Evolutionary conservation across 139 green algal species (phyloP).

Genomic region (Chlamydomonas schloesseri): DNA sequence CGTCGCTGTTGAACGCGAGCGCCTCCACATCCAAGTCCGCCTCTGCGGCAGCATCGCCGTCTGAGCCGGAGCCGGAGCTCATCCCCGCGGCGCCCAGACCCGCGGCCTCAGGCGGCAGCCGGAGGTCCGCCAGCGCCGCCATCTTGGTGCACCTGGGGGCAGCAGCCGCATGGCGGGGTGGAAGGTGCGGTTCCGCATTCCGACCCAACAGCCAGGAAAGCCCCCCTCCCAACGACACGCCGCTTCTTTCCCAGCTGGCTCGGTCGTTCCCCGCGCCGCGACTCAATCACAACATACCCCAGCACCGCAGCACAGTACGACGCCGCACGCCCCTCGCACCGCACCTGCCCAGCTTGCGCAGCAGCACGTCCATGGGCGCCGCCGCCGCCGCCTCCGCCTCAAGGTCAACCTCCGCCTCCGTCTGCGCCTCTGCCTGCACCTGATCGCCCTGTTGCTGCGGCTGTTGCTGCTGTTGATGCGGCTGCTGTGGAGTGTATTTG

Average conservation of each 20-base stretch:
- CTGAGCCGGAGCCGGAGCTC: background rate
- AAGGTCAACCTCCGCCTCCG: too few species aligned
- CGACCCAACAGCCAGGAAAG: too few species aligned
- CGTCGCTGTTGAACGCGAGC: slow-evolving; percentile 58
- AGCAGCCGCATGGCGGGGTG: background rate
- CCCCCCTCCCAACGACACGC: too few species aligned
- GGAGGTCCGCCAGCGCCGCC: background rate
- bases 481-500: slow-evolving; percentile 19
- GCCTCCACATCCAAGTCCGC: slow-evolving; percentile 58
- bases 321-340: background rate
- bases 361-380: background rate
- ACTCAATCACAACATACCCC: too few species aligned
- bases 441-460: too few species aligned
- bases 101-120: background rate
- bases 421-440: background rate
- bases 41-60: background rate
- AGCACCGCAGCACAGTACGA: too few species aligned
- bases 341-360: slow-evolving; percentile 42
- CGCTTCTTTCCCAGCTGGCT: too few species aligned
- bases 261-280: too few species aligned
- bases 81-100: background rate
- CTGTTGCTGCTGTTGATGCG: slow-evolving; percentile 18
- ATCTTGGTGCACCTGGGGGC: slow-evolving; percentile 29
- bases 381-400: background rate
- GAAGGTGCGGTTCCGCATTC: background rate